Conservation (phyloP, 495 filamentous ascomycete species). For the Talaromyces ruber region DNA sequence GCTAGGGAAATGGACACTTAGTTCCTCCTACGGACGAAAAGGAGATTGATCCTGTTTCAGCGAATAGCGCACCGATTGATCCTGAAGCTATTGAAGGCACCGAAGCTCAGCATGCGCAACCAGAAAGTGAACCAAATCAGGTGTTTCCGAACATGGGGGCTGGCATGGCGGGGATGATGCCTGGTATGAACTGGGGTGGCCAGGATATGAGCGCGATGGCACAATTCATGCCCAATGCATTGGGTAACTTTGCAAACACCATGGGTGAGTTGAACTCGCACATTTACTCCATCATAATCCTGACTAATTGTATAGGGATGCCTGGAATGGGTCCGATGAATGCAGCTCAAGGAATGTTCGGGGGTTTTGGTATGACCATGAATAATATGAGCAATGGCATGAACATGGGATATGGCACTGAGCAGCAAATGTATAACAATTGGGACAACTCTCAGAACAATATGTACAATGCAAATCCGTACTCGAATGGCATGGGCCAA, state of each 20-base stretch:
- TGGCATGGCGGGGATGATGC: slow-evolving; percentile 40
- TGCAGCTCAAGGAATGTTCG: slow-evolving; percentile 81
- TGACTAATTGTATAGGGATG: slow-evolving; percentile 46
- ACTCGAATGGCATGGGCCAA: slow-evolving; percentile 75
- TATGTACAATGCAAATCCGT: slow-evolving; percentile 59
- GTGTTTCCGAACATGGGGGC: slow-evolving; percentile 20
- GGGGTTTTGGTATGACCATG: slow-evolving; percentile 86
- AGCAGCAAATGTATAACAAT: slow-evolving; percentile 55
- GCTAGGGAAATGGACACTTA: not conserved
- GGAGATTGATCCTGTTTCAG: slow-evolving; percentile 8
- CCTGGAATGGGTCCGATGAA: slow-evolving; percentile 80
- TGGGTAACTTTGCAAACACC: slow-evolving; percentile 58
- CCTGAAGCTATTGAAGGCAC: slow-evolving; percentile 13
- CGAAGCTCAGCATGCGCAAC: slow-evolving; percentile 14
- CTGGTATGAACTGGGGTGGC: slow-evolving; percentile 57
- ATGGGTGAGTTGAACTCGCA: slow-evolving; percentile 62
- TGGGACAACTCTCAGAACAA: slow-evolving; percentile 54
- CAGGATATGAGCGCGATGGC: slow-evolving; percentile 69
- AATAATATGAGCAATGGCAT: slow-evolving; percentile 84
- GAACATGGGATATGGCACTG: slow-evolving; percentile 65
- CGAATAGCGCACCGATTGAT: slow-evolving; percentile 10
- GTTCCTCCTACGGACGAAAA: slow-evolving; percentile 2
- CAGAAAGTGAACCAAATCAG: slow-evolving; percentile 11
- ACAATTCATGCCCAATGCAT: slow-evolving; percentile 63
- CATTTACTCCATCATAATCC: not conserved